phyloP scores from a whole-genome alignment of 2,329 filamentous ascomycete genomes.

The Talaromyces marneffei region DNA sequence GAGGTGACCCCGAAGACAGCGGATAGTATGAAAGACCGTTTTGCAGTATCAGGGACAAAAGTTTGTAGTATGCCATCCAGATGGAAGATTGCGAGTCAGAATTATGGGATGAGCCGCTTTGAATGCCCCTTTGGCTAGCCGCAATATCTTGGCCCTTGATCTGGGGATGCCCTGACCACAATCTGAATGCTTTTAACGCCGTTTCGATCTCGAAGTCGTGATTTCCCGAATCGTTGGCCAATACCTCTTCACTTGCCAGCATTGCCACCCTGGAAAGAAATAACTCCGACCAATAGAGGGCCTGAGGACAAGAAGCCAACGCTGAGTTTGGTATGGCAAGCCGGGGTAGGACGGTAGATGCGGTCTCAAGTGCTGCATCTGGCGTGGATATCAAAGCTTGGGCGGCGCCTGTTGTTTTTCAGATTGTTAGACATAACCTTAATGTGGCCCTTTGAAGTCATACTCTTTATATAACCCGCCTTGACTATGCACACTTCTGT shows the following conservation, averaged over 20 bases:
- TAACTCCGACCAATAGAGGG: constrained; percentile 72
- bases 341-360: constrained; percentile 60
- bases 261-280: constrained; percentile 70
- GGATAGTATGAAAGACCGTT: constrained; percentile 38
- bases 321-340: constrained; percentile 40
- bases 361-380: constrained; percentile 60
- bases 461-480: constrained; percentile 70
- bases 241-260: constrained; percentile 53
- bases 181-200: constrained; percentile 46
- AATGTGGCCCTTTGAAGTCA: constrained; percentile 21
- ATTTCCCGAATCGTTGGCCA: constrained; percentile 20
- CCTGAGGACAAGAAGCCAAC: constrained; percentile 54
- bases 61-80: constrained; percentile 80
- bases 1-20: constrained; percentile 38
- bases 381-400: constrained; percentile 39
- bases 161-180: constrained; percentile 37
- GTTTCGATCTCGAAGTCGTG: constrained; percentile 25
- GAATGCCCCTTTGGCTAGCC: constrained; percentile 17
- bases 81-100: constrained; percentile 45
- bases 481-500: constrained; percentile 77
- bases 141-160: constrained; percentile 26
- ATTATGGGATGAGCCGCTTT: constrained; percentile 19
- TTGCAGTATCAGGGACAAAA: constrained; percentile 70
- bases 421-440: constrained; percentile 15
- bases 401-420: constrained; percentile 37